A percentile compares a stretch with the other conserved stretches of the same genome.
Conservation (phyloP, 129 eudicot genomes). For the Glebionis coronaria region DNA sequence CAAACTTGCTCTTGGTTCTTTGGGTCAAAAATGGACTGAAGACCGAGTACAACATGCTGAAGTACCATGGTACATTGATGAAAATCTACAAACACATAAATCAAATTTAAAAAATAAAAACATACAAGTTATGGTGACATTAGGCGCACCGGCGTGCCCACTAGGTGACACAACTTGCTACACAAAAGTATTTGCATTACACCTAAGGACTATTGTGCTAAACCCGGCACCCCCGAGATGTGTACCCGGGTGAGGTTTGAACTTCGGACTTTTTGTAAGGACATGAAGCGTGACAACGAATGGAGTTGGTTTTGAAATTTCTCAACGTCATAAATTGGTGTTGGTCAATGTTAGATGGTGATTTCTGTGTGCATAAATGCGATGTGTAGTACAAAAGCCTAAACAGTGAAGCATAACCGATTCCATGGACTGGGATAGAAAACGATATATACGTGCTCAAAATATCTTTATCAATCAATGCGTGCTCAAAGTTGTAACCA, state of each 20-base stretch:
- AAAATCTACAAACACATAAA: constrained; percentile 57
- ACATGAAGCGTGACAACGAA: no score
- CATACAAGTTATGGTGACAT: background rate
- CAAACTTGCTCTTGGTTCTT: constrained; percentile 95
- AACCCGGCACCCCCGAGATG: no score
- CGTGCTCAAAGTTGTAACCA: no score
- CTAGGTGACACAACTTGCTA: background rate
- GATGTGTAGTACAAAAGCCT: background rate
- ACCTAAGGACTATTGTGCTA: no score
- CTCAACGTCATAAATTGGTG: background rate
- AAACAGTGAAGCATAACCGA: no score
- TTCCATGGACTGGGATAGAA: no score
- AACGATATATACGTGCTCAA: no score
- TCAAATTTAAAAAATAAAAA: background rate
- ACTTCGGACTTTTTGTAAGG: background rate
- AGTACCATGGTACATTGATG: constrained; percentile 99
- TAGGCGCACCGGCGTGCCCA: no score
- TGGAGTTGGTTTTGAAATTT: background rate
- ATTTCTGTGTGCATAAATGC: background rate
- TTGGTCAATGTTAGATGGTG: background rate
- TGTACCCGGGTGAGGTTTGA: no score
- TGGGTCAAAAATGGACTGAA: constrained; percentile 93
- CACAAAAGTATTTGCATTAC: background rate
- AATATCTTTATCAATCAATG: no score
- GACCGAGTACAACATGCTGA: constrained; percentile 83